These are phyloP conservation scores for Zygotorulaspora mrakii DNA, from an alignment of 1,139 yeast species.

Conservation along the genomic window DNA sequence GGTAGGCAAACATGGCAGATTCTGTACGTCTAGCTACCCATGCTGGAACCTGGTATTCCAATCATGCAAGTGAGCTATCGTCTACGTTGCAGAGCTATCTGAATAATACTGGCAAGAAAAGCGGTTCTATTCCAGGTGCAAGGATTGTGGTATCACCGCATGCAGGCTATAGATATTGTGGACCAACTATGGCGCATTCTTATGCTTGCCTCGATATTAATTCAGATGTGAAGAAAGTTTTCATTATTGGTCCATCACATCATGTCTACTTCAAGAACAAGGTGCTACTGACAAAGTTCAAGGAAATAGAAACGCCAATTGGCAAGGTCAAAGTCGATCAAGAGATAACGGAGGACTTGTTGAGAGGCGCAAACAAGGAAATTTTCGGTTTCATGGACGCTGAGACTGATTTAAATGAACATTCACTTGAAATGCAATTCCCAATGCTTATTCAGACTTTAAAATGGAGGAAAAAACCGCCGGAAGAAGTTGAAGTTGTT, in stretches of 20 bases:
- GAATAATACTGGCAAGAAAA: slow-evolving; percentile 29
- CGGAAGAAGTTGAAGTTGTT: slow-evolving; percentile 52
- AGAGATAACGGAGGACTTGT: slow-evolving; percentile 32
- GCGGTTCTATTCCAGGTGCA: slow-evolving; percentile 47
- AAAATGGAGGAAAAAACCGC: slow-evolving; percentile 41
- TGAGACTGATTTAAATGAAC: slow-evolving; percentile 77
- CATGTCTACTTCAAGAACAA: slow-evolving; percentile 71
- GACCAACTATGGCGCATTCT: slow-evolving; percentile 71
- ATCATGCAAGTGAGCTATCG: slow-evolving; percentile 43
- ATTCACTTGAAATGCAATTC: slow-evolving; percentile 91
- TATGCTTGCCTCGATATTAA: slow-evolving; percentile 62
- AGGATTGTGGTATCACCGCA: slow-evolving; percentile 65
- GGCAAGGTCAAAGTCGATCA: slow-evolving; percentile 70
- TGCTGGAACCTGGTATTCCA: slow-evolving; percentile 85
- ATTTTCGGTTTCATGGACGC: slow-evolving; percentile 55
- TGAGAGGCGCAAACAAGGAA: slow-evolving; percentile 31
- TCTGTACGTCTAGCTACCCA: slow-evolving; percentile 65
- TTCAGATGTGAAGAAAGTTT: slow-evolving; percentile 51
- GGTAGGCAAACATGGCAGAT: slow-evolving; percentile 25
- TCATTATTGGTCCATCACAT: slow-evolving; percentile 90
- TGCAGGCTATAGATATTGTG: slow-evolving; percentile 89
- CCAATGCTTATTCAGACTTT: slow-evolving; percentile 55
- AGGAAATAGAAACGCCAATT: slow-evolving; percentile 70
- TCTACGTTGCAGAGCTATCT: slow-evolving; percentile 50
- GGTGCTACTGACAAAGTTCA: slow-evolving; percentile 55